Conservation (phyloP, 2,329 filamentous ascomycete genomes). For the Neopestalotiopsis sp. region DNA sequence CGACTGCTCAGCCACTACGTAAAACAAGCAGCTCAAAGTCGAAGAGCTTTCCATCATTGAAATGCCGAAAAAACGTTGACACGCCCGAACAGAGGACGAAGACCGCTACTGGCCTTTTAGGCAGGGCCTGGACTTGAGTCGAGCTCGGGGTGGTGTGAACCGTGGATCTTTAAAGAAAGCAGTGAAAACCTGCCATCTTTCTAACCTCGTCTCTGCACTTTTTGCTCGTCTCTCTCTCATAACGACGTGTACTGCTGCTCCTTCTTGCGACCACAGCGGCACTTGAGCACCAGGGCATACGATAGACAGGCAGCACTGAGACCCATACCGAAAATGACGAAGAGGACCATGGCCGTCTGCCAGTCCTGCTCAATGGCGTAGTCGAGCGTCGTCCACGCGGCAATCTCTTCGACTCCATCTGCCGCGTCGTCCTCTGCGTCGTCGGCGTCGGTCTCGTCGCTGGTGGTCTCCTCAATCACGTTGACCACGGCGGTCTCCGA, state of each 20-base stretch:
- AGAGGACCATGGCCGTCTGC: conserved; percentile 1
- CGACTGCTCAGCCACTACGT: too few species aligned
- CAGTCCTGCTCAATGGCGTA: background rate
- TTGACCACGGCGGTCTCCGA: background rate
- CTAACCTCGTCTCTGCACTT: too few species aligned
- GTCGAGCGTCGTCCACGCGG: background rate
- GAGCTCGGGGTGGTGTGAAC: too few species aligned
- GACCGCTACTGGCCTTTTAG: too few species aligned
- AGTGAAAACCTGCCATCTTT: background rate
- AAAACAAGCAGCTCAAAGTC: too few species aligned
- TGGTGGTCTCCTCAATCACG: background rate
- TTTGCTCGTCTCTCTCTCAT: conserved; percentile 26
- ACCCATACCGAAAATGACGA: conserved; percentile 3
- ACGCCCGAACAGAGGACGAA: too few species aligned
- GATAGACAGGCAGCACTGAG: conserved; percentile 1
- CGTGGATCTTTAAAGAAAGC: too few species aligned
- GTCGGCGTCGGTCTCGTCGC: background rate
- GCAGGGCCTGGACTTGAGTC: too few species aligned
- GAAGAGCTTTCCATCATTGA: too few species aligned
- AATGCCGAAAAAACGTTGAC: too few species aligned
- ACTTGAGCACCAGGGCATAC: conserved; percentile 5
- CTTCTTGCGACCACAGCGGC: background rate
- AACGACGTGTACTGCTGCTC: conserved; percentile 25
- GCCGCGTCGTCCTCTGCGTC: background rate
- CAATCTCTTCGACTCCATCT: background rate